Percentiles rank a stretch among this genome's conserved stretches.
Evolutionary conservation across 768 basidiomycete genomes (phyloP).

Genomic region (Clitopilus hobsonii): DNA sequence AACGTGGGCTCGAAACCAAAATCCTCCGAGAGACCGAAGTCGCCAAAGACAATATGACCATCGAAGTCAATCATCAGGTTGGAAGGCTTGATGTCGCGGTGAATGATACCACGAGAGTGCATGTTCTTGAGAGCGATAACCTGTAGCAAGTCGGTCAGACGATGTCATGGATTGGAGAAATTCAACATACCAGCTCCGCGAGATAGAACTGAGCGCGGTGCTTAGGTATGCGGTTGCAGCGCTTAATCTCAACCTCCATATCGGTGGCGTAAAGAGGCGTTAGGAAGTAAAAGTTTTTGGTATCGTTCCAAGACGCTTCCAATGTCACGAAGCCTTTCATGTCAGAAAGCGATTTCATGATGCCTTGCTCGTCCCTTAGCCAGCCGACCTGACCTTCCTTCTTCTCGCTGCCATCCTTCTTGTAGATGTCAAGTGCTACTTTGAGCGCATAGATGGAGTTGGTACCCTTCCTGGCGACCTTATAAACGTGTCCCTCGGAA

Average conservation of each 20-base stretch:
- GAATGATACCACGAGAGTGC: conserved; percentile 26
- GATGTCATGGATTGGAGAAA: neutral
- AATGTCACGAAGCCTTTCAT: conserved; percentile 4
- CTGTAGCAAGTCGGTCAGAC: conserved; percentile 10
- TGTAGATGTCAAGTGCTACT: no score
- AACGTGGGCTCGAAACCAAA: conserved; percentile 17
- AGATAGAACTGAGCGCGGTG: conserved; percentile 26
- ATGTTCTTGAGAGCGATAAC: conserved; percentile 25
- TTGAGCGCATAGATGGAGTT: no score
- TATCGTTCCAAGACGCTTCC: conserved; percentile 11
- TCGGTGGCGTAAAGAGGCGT: conserved; percentile 23
- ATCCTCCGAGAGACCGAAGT: conserved; percentile 27
- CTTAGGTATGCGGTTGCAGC: conserved; percentile 17
- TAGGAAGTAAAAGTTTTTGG: conserved; percentile 11
- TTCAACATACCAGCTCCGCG: conserved; percentile 25
- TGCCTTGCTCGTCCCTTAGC: conserved; percentile 7
- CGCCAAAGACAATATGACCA: conserved; percentile 26
- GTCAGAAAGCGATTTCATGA: conserved; percentile 1
- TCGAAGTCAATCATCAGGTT: conserved; percentile 25
- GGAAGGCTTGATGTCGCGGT: conserved; percentile 28
- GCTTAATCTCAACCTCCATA: conserved; percentile 24
- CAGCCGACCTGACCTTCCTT: no score
- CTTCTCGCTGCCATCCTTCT: no score
- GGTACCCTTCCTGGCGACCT: no score
- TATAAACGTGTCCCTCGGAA: no score